A percentile compares a stretch with the other conserved stretches of the same genome.
These are phyloP conservation scores for Chamaecyparis obtusa DNA, from an alignment of 75 land plant species.

Conservation along the genomic window DNA sequence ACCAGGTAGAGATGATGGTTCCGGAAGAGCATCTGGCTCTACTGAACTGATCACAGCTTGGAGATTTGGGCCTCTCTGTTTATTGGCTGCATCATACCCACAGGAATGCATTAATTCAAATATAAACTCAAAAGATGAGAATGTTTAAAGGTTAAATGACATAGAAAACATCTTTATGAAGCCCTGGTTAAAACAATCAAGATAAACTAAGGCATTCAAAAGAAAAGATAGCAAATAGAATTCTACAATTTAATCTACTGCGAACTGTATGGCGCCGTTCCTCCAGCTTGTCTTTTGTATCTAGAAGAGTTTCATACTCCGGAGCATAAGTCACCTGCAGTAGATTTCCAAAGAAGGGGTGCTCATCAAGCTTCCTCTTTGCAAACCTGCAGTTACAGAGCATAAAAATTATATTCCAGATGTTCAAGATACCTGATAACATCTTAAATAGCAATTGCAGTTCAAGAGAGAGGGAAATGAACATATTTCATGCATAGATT, in stretches of 20 bases:
- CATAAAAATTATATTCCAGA: neutral
- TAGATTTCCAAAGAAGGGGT: constrained; percentile 71
- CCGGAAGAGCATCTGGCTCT: constrained; percentile 5
- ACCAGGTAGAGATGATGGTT: constrained; percentile 7
- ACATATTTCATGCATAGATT: neutral
- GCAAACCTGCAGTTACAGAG: constrained; percentile 64
- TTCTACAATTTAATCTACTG: constrained; percentile 59
- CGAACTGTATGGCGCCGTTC: constrained; percentile 72
- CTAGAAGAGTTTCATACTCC: constrained; percentile 64
- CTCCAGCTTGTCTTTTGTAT: constrained; percentile 88
- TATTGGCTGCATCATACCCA: constrained; percentile 3
- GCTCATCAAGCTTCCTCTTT: constrained; percentile 90
- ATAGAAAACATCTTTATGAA: neutral
- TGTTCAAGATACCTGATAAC: neutral
- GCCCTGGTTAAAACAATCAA: neutral
- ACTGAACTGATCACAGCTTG: neutral
- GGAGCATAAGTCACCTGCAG: constrained; percentile 88
- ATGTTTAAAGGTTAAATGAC: neutral
- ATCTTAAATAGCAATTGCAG: neutral
- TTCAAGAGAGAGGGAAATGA: neutral
- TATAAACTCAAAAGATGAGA: neutral
- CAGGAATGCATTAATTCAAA: neutral
- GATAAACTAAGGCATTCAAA: neutral
- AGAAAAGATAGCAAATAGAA: neutral
- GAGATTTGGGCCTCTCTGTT: neutral